Evolutionary conservation across 2,329 filamentous ascomycete genomes (phyloP).

Genomic region (Immersiporthe knoxdaviesiana): DNA sequence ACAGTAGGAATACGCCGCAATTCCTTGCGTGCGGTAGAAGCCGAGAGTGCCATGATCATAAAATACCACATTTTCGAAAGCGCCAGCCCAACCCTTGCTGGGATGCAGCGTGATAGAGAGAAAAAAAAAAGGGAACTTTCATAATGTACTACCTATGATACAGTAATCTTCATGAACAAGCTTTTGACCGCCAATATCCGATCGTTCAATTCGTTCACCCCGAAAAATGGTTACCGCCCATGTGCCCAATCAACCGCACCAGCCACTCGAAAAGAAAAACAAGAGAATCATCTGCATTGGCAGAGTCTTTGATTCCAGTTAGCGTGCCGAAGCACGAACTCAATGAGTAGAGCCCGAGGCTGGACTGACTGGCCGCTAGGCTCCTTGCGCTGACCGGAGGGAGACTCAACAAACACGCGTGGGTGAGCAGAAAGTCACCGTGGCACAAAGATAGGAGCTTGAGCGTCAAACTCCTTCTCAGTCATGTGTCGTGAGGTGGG

Average conservation of each 20-base stretch:
- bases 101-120: not conserved
- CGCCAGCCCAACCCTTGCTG: not conserved
- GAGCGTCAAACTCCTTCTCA: slow-evolving; percentile 12
- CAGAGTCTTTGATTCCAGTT: slow-evolving; percentile 14
- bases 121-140: slow-evolving; percentile 8
- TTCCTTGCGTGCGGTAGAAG: not conserved
- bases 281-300: slow-evolving; percentile 4
- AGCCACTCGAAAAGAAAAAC: slow-evolving; percentile 18
- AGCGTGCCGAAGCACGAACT: slow-evolving; percentile 14
- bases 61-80: not conserved
- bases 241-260: slow-evolving; percentile 24
- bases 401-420: slow-evolving; percentile 2
- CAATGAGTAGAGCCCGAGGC: not conserved
- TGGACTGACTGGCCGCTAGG: not conserved
- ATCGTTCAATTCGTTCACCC: slow-evolving; percentile 21
- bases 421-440: slow-evolving; percentile 5
- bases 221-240: slow-evolving; percentile 24
- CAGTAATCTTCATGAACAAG: slow-evolving; percentile 25
- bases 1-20: not conserved
- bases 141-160: slow-evolving; percentile 28
- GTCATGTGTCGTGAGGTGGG: slow-evolving; percentile 5
- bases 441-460: slow-evolving; percentile 21
- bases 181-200: slow-evolving; percentile 22
- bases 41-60: not conserved
- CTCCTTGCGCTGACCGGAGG: slow-evolving; percentile 4